Conservation (phyloP, 768 basidiomycete genomes). For the button mushroom (Agaricus bisporus) region DNA sequence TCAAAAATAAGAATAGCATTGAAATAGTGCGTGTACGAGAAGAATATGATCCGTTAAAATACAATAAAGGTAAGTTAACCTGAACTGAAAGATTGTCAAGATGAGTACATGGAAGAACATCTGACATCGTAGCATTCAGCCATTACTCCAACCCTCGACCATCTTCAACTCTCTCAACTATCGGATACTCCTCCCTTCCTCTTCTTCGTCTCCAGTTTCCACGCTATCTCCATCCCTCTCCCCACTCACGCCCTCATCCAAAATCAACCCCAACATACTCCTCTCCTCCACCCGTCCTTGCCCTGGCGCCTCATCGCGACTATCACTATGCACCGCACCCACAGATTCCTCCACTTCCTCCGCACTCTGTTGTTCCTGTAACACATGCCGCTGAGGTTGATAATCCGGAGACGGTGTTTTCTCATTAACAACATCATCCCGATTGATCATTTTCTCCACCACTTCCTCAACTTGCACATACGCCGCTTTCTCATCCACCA, state of each 20-base stretch:
- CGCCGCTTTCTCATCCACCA: slow-evolving; percentile 21
- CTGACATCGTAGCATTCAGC: not conserved
- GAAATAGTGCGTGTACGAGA: too few relatives aligned
- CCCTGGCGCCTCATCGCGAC: not conserved
- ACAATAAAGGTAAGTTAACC: too few relatives aligned
- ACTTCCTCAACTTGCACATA: slow-evolving; percentile 4
- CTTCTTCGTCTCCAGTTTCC: not conserved
- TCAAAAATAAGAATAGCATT: too few relatives aligned
- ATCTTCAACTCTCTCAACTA: not conserved
- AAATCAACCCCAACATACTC: not conserved
- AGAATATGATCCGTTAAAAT: too few relatives aligned
- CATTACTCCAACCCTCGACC: not conserved
- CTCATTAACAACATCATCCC: not conserved
- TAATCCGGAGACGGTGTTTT: not conserved
- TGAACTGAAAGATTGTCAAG: not conserved
- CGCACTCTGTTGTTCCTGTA: not conserved
- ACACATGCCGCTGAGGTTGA: not conserved
- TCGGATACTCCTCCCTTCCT: not conserved
- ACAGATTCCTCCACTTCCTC: not conserved
- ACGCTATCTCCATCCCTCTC: too few relatives aligned
- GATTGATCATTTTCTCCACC: not conserved
- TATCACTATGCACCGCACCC: not conserved
- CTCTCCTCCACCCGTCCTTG: not conserved
- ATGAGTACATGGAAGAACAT: too few relatives aligned
- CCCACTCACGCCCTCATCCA: not conserved